A percentile compares a stretch with the other conserved stretches of the same genome.
Evolutionary conservation across 805 yeast genomes (phyloP).

Genomic region (Suhomyces vadensis): DNA sequence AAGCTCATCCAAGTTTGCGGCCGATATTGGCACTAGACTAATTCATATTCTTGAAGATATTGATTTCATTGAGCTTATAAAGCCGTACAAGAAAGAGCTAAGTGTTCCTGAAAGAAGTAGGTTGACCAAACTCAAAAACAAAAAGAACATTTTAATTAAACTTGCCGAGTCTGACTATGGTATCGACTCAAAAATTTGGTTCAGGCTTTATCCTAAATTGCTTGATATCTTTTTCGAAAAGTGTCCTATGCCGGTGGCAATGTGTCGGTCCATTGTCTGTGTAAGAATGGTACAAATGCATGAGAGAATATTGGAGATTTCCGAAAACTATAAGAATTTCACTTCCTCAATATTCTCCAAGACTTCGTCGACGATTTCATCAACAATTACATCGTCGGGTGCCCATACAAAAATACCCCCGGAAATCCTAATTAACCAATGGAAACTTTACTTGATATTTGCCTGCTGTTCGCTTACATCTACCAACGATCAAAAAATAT

Average conservation of each 20-base stretch:
- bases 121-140: conserved; percentile 60
- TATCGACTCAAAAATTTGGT: conserved; percentile 96
- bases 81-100: conserved; percentile 48
- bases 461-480: conserved; percentile 91
- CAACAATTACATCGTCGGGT: not conserved
- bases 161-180: conserved; percentile 92
- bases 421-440: conserved; percentile 75
- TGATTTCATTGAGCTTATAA: conserved; percentile 66
- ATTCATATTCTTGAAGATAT: conserved; percentile 73
- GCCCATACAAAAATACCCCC: conserved; percentile 45
- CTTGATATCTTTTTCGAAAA: conserved; percentile 69
- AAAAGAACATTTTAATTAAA: conserved; percentile 67
- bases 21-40: conserved; percentile 73
- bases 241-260: conserved; percentile 92
- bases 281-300: conserved; percentile 83
- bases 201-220: conserved; percentile 77
- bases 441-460: conserved; percentile 85
- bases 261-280: conserved; percentile 89
- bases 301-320: conserved; percentile 60
- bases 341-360: conserved; percentile 39
- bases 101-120: conserved; percentile 80
- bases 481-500: conserved; percentile 78
- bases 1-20: conserved; percentile 68
- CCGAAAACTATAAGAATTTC: conserved; percentile 44
- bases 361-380: conserved; percentile 13